These are phyloP conservation scores for Urostyla sp. DNA, from an alignment of 73 alveolate species.

Conservation along the genomic window DNA sequence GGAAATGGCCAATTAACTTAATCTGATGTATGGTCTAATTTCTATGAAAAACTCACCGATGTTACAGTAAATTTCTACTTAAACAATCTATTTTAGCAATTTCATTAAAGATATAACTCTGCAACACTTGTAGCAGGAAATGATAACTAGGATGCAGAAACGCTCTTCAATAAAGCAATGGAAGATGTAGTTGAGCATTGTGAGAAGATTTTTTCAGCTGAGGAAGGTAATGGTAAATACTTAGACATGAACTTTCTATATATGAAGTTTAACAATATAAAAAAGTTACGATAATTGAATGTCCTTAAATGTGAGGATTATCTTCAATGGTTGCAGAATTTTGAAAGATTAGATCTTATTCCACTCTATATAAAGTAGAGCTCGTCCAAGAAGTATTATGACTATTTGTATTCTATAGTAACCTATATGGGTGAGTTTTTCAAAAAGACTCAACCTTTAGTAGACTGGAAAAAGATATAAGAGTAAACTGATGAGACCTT, in stretches of 20 bases:
- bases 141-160: slow-evolving; percentile 61
- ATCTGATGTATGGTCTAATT: slow-evolving; percentile 95
- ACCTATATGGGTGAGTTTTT: slow-evolving; percentile 71
- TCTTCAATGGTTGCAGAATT: slow-evolving; percentile 79
- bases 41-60: slow-evolving; percentile 91
- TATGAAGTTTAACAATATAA: slow-evolving; percentile 66
- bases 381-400: slow-evolving; percentile 53
- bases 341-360: slow-evolving; percentile 77
- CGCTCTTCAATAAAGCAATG: slow-evolving; percentile 38
- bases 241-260: slow-evolving; percentile 79
- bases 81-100: slow-evolving; percentile 36
- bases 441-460: slow-evolving; percentile 74
- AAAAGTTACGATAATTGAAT: slow-evolving; percentile 63
- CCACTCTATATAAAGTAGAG: slow-evolving; percentile 78
- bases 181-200: slow-evolving; percentile 61
- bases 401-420: slow-evolving; percentile 67
- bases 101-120: slow-evolving; percentile 72
- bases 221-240: slow-evolving; percentile 83
- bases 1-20: slow-evolving; percentile 31
- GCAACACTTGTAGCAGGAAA: slow-evolving; percentile 63
- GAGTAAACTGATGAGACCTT: slow-evolving; percentile 55
- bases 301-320: slow-evolving; percentile 75
- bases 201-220: slow-evolving; percentile 70
- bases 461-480: slow-evolving; percentile 63
- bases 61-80: slow-evolving; percentile 38